Percentiles rank a stretch among this genome's conserved stretches.
These are phyloP conservation scores for Ascosphaera pollenicola DNA, from an alignment of 2,329 filamentous ascomycete species.

Conservation along the genomic window DNA sequence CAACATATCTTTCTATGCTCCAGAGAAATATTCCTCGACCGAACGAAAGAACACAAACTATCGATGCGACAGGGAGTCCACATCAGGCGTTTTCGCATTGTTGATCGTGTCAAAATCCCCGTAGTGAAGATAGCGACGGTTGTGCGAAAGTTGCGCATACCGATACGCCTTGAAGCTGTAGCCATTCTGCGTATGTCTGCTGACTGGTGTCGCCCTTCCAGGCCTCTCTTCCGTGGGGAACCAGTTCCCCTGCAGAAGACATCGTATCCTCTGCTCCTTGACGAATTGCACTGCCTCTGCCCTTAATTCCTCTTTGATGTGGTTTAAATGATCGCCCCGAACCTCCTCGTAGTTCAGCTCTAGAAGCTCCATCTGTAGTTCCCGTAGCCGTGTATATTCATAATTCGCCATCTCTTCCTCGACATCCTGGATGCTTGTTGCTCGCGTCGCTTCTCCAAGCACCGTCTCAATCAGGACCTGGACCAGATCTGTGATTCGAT, in stretches of 20 bases:
- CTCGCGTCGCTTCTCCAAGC: slow-evolving; percentile 58
- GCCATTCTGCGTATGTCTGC: slow-evolving; percentile 26
- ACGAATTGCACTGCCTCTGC: slow-evolving; percentile 88
- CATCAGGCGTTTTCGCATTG: slow-evolving; percentile 38
- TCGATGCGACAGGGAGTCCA: slow-evolving; percentile 46
- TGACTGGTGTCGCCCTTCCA: slow-evolving; percentile 11
- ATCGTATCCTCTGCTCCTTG: slow-evolving; percentile 87
- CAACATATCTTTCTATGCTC: no score
- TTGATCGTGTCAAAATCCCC: slow-evolving; percentile 51
- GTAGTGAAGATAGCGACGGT: slow-evolving; percentile 75
- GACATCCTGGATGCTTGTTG: slow-evolving; percentile 64
- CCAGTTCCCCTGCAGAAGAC: slow-evolving; percentile 74
- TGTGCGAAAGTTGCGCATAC: slow-evolving; percentile 75
- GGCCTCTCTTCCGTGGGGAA: slow-evolving; percentile 32
- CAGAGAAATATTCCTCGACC: slow-evolving; percentile 3
- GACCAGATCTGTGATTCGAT: slow-evolving; percentile 78
- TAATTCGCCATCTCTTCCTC: slow-evolving; percentile 77
- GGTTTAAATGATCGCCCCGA: slow-evolving; percentile 74
- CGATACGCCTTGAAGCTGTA: slow-evolving; percentile 38
- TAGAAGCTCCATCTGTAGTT: slow-evolving; percentile 81
- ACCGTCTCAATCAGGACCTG: slow-evolving; percentile 80
- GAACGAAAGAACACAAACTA: neutral
- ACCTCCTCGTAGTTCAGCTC: slow-evolving; percentile 83
- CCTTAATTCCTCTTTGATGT: slow-evolving; percentile 78
- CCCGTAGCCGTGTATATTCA: slow-evolving; percentile 54